Percentiles rank a stretch among this genome's conserved stretches.
These are phyloP conservation scores for Eruca vesicaria DNA, from an alignment of 441 rosid species.

Conservation along the genomic window DNA sequence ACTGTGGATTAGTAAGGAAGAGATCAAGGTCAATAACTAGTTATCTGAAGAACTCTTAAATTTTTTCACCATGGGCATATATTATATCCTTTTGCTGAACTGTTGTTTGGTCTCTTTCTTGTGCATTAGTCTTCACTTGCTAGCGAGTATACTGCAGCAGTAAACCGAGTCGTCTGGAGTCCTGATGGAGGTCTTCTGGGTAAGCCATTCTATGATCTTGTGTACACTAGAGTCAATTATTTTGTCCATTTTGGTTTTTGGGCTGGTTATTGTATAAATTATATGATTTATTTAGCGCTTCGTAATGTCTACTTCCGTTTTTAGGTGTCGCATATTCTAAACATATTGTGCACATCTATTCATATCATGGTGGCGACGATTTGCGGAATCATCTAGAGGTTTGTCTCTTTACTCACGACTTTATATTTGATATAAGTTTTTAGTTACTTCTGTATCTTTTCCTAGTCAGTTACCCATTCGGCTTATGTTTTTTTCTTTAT, in stretches of 20 bases:
- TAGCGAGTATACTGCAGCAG: constrained; percentile 53
- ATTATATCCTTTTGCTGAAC: constrained; percentile 4
- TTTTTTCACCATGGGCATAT: neutral
- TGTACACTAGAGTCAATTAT: constrained; percentile 4
- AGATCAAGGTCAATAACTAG: constrained; percentile 9
- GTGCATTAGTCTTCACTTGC: constrained; percentile 48
- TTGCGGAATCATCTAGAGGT: constrained; percentile 56
- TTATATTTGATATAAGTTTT: neutral
- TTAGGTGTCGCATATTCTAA: constrained; percentile 65
- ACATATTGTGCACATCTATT: constrained; percentile 56
- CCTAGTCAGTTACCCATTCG: constrained; percentile 6
- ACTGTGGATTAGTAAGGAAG: constrained; percentile 8
- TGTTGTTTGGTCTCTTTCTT: constrained; percentile 14
- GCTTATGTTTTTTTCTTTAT: neutral
- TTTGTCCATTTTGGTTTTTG: constrained; percentile 3
- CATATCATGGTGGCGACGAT: constrained; percentile 56
- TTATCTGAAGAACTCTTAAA: constrained; percentile 3
- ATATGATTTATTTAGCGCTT: neutral
- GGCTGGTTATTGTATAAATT: neutral
- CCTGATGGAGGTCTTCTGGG: constrained; percentile 59
- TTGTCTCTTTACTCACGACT: constrained; percentile 9
- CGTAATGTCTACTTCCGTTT: constrained; percentile 11
- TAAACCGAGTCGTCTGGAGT: constrained; percentile 70
- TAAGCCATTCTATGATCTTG: constrained; percentile 31
- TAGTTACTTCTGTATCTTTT: neutral